Evolutionary conservation across 352 stramenopile species (phyloP), one percentile per base, ranked within the genome.

Genomic region (Phytophthora quininea): DNA sequence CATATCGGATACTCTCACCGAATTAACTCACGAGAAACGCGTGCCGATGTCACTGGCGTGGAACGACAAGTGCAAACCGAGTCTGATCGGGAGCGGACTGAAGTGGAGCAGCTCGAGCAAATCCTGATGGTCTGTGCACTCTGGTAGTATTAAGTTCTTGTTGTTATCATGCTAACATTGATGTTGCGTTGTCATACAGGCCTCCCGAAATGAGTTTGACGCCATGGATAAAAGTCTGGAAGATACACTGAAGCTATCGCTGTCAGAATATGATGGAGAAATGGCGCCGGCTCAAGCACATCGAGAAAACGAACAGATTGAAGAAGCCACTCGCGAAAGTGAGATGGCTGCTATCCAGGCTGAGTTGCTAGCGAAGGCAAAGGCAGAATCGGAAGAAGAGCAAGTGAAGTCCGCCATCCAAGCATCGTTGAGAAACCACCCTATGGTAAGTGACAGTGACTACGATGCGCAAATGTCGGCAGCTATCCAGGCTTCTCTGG

Each of bases 261-360:
- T 93, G 30, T 71, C 68, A 42, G 84, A 92, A 33, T 55, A 76
- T 59, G 58, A 73, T 62, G 15, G 69, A 77, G 62, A 74, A 42
- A 30, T 70, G 33, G 45, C 64, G 8, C 9, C 64, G 27, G 54
- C 53, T 33, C 68, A 74, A 40, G 56, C 61, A 45, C 52, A 70
- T 10, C 73, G 59, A 6, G 86, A 92, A 46, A 56, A 67, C 10
- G 67, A 76, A 30, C 81, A 83, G 6, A 61, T 93, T 14, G 59
- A 82, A 31, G 73, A 78, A 30, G 85, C 80, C 43, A 88, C 74
- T n/a, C 71, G 74, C 42, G 74, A 87, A 66, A 95, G 87, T 64
- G 87, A 95, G 45, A 89, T 92, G 50, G 73, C 79, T 4, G 80
- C 84, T 31, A 89, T 93, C 40, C 87, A 95, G 64, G 82, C 80